phyloP scores from a whole-genome alignment of 345 rosid species.

The Eucalyptus pauciflora region DNA sequence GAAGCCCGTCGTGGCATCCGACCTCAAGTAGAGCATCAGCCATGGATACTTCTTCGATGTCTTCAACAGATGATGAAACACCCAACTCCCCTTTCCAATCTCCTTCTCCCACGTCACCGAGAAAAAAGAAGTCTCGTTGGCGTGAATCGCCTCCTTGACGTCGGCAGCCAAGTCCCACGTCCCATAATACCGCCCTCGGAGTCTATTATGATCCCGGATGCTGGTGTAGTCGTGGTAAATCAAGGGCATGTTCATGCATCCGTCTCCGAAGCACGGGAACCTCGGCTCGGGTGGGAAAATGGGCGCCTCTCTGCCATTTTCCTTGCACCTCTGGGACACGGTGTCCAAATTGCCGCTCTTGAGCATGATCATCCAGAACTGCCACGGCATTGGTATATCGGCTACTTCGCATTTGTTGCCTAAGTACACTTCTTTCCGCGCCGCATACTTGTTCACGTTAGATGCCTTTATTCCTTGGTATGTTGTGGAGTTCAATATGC shows the following conservation, averaged over 20 bases:
- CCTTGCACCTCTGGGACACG: constrained; percentile 40
- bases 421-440: constrained; percentile 51
- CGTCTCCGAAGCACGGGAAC: constrained; percentile 70
- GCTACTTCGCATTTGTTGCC: constrained; percentile 57
- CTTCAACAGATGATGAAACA: constrained; percentile 48
- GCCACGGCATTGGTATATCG: constrained; percentile 64
- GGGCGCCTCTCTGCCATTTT: constrained; percentile 37
- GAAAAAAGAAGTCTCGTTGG: constrained; percentile 26
- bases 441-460: constrained; percentile 48
- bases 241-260: constrained; percentile 81
- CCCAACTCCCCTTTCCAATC: constrained; percentile 66
- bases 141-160: neutral
- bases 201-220: constrained; percentile 7
- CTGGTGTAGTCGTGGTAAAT: constrained; percentile 48
- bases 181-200: constrained; percentile 62
- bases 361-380: constrained; percentile 89
- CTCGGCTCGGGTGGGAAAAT: constrained; percentile 27
- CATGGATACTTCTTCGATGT: constrained; percentile 69
- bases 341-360: constrained; percentile 86
- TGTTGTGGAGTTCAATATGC: neutral
- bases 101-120: constrained; percentile 69
- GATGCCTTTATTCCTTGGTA: neutral
- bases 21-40: constrained; percentile 83
- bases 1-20: constrained; percentile 63
- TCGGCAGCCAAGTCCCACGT: constrained; percentile 50